Percentiles rank a stretch among this genome's conserved stretches.
Evolutionary conservation across 192 early-diverging fungal genomes (phyloP).

Genomic region (Podila clonocystis): DNA sequence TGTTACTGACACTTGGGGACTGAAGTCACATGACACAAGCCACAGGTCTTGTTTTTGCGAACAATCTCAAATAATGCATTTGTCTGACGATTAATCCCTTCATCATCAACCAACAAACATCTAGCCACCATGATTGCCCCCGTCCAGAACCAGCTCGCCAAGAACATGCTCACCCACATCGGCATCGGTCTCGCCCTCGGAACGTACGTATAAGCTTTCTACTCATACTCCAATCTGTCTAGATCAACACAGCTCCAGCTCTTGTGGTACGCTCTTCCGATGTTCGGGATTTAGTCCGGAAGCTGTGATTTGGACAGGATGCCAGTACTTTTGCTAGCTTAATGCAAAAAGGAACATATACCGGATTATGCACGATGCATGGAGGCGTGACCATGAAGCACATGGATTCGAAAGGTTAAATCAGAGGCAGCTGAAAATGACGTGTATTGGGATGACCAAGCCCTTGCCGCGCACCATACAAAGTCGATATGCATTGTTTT

Average conservation of each 20-base stretch:
- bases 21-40: too few relatives aligned
- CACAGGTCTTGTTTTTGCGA: too few relatives aligned
- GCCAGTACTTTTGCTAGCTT: background rate
- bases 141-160: conserved; percentile 40
- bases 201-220: conserved; percentile 20
- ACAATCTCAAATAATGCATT: background rate
- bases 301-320: too few relatives aligned
- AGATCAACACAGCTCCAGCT: background rate
- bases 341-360: background rate
- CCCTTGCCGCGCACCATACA: too few relatives aligned
- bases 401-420: too few relatives aligned
- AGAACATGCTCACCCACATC: conserved; percentile 48
- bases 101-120: background rate
- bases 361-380: too few relatives aligned
- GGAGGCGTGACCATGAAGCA: too few relatives aligned
- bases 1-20: too few relatives aligned
- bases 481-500: background rate
- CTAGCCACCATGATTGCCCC: conserved; percentile 29
- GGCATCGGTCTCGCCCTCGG: conserved; percentile 23
- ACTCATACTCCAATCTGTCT: background rate
- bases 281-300: too few relatives aligned
- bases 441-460: too few relatives aligned
- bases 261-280: too few relatives aligned
- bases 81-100: background rate
- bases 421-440: too few relatives aligned